These are phyloP conservation scores for Allium sativum DNA, from an alignment of 106 monocot species.

Conservation along the genomic window DNA sequence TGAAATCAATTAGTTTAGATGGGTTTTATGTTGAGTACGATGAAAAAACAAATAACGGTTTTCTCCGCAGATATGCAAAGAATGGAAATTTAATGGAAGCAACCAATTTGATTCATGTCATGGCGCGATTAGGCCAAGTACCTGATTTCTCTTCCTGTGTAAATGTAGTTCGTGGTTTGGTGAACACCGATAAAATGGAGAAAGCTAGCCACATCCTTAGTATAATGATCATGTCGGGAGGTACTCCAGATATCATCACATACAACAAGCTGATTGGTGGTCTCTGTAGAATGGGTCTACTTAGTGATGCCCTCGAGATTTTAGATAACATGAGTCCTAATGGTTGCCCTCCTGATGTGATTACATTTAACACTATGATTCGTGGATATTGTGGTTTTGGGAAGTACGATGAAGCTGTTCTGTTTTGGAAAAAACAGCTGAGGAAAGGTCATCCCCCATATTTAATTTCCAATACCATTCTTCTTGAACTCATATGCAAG, in stretches of 20 bases:
- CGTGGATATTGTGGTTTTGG: conserved; percentile 37
- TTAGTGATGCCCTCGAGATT: conserved; percentile 25
- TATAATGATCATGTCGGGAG: conserved; percentile 59
- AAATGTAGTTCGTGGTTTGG: conserved; percentile 49
- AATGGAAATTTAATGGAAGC: conserved; percentile 58
- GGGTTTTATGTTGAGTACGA: conserved; percentile 33
- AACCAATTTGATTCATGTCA: conserved; percentile 48
- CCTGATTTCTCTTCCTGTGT: conserved; percentile 47
- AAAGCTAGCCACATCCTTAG: conserved; percentile 37
- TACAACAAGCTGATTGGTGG: conserved; percentile 68
- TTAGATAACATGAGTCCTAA: conserved; percentile 50
- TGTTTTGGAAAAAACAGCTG: conserved; percentile 58
- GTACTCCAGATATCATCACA: conserved; percentile 57
- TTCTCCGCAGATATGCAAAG: conserved; percentile 28
- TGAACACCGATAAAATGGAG: conserved; percentile 33
- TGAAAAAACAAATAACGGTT: conserved; percentile 36
- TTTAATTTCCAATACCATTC: conserved; percentile 50
- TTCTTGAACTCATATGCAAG: conserved; percentile 63
- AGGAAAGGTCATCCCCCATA: conserved; percentile 50
- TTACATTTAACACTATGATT: conserved; percentile 66
- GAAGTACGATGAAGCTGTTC: conserved; percentile 39
- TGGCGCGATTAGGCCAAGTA: conserved; percentile 57
- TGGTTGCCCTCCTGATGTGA: conserved; percentile 64
- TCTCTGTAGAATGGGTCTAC: conserved; percentile 43
- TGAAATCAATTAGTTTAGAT: conserved; percentile 11